Evolutionary conservation across 1,284 basidiomycete species (phyloP).

Genomic region (Trichosporon ovoides): DNA sequence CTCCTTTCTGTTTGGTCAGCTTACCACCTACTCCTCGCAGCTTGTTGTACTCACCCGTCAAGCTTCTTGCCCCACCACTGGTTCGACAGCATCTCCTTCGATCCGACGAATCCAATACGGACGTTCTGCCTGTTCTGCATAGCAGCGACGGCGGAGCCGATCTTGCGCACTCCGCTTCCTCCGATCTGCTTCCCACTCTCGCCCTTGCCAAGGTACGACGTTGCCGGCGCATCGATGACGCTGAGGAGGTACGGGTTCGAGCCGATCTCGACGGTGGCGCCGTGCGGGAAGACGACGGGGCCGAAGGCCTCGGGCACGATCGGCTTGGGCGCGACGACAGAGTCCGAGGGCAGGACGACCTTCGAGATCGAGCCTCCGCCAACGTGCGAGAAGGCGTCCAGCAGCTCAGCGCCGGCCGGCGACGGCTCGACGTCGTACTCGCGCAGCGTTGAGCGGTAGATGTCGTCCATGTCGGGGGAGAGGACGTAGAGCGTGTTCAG

Average conservation of each 20-base stretch:
- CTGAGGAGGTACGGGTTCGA: constrained; percentile 77
- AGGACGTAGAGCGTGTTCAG: constrained; percentile 83
- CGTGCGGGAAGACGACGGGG: constrained; percentile 15
- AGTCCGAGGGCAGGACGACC: constrained; percentile 58
- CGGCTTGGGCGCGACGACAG: constrained; percentile 63
- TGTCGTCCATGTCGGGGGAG: constrained; percentile 56
- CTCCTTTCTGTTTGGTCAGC: constrained; percentile 41
- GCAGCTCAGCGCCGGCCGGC: constrained; percentile 4
- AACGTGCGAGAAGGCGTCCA: constrained; percentile 50
- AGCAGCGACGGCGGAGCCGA: constrained; percentile 65
- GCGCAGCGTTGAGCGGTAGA: constrained; percentile 52
- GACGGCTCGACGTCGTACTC: constrained; percentile 55
- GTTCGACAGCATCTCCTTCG: constrained; percentile 67
- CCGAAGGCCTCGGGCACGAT: constrained; percentile 13
- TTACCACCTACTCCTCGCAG: neutral
- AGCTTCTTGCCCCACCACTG: constrained; percentile 42
- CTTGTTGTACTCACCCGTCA: constrained; percentile 49
- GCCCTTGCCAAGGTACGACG: constrained; percentile 52
- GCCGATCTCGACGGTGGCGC: constrained; percentile 56
- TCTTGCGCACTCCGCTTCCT: constrained; percentile 58
- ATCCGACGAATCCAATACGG: constrained; percentile 74
- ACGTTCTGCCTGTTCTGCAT: constrained; percentile 80
- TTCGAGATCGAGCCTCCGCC: constrained; percentile 10
- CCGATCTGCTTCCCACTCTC: constrained; percentile 56
- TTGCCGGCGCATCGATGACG: constrained; percentile 65